Percentiles rank a stretch among this genome's conserved stretches.
phyloP scores from a whole-genome alignment of 2,329 filamentous ascomycete species.

The Cadophora malorum region DNA sequence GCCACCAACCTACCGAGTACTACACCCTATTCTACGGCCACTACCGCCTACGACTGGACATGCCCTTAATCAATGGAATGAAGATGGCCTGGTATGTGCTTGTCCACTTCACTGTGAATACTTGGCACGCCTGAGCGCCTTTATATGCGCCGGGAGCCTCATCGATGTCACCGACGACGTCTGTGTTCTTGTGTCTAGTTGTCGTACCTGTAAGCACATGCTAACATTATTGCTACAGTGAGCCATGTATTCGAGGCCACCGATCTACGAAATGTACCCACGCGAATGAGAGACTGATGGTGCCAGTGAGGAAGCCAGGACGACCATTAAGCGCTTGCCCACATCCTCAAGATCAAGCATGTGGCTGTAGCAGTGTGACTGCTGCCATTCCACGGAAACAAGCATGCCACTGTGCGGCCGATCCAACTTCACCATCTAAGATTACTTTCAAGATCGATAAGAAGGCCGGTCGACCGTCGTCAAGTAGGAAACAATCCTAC shows the following conservation, averaged over 20 bases:
- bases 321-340: slow-evolving; percentile 73
- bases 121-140: slow-evolving; percentile 25
- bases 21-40: slow-evolving; percentile 25
- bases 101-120: slow-evolving; percentile 19
- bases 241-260: slow-evolving; percentile 77
- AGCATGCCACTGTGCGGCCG: slow-evolving; percentile 57
- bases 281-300: slow-evolving; percentile 68
- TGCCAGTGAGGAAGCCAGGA: slow-evolving; percentile 75
- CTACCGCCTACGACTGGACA: slow-evolving; percentile 45
- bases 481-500: slow-evolving; percentile 54
- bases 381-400: slow-evolving; percentile 66
- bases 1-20: slow-evolving; percentile 28
- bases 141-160: slow-evolving; percentile 29
- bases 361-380: slow-evolving; percentile 68
- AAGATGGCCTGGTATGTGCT: slow-evolving; percentile 74
- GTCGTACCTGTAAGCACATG: slow-evolving; percentile 14
- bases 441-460: slow-evolving; percentile 41
- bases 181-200: background rate
- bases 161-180: slow-evolving; percentile 9
- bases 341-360: slow-evolving; percentile 58
- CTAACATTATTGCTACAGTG: slow-evolving; percentile 52
- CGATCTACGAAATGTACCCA: slow-evolving; percentile 79
- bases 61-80: slow-evolving; percentile 73
- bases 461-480: slow-evolving; percentile 35
- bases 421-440: slow-evolving; percentile 49